Evolutionary conservation across 805 yeast species (phyloP).

Genomic region (Teunomyces atbi): DNA sequence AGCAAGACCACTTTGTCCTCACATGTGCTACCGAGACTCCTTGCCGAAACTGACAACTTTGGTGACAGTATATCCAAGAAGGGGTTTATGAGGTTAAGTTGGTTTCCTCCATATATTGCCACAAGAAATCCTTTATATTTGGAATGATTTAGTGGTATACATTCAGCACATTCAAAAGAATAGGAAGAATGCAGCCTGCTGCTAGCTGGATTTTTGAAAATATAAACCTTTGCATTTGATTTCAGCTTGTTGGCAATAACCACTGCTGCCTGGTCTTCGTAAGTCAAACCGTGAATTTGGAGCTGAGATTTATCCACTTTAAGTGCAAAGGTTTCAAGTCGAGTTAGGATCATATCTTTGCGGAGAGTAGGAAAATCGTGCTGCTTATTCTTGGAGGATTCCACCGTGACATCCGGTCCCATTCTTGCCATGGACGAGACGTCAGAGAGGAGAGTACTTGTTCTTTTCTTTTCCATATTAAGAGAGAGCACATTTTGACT

Average conservation of each 20-base stretch:
- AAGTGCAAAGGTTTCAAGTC: constrained; percentile 45
- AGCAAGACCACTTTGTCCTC: constrained; percentile 27
- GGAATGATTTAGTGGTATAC: constrained; percentile 33
- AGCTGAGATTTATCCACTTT: constrained; percentile 29
- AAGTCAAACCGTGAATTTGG: constrained; percentile 38
- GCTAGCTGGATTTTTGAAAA: constrained; percentile 40
- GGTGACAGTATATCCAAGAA: constrained; percentile 49
- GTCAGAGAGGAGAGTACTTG: constrained; percentile 42
- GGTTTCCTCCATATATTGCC: constrained; percentile 34
- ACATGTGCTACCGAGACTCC: constrained; percentile 25
- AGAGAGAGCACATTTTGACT: constrained; percentile 27
- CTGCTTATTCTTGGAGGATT: constrained; percentile 18
- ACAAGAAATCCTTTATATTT: constrained; percentile 46
- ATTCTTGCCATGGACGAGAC: constrained; percentile 45
- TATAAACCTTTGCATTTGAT: constrained; percentile 48
- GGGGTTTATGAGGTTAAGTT: constrained; percentile 52
- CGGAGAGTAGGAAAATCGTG: constrained; percentile 38
- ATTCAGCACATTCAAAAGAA: constrained; percentile 34
- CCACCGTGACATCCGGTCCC: constrained; percentile 38
- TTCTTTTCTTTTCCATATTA: constrained; percentile 43
- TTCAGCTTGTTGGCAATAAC: constrained; percentile 48
- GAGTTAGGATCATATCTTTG: constrained; percentile 72
- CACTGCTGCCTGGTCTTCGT: constrained; percentile 59
- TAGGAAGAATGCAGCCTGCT: constrained; percentile 28
- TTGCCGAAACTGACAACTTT: constrained; percentile 16